Conservation (phyloP, 768 basidiomycete genomes). For the Hirschioporus abietinus region DNA sequence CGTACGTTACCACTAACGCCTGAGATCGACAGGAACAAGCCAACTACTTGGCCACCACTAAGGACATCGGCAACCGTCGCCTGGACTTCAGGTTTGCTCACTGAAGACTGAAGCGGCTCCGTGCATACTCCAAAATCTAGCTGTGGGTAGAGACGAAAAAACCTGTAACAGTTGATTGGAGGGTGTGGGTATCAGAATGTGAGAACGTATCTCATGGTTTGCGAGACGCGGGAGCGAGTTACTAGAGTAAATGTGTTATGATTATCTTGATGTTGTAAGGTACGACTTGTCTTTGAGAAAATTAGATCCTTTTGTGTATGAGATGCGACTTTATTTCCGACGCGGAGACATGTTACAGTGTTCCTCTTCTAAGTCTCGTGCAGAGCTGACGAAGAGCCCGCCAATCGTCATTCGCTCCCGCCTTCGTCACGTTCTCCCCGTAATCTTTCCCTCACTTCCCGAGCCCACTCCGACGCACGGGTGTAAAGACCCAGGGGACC, state of each 20-base stretch:
- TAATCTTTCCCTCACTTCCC: not conserved
- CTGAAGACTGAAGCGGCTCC: conserved; percentile 12
- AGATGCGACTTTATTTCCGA: not conserved
- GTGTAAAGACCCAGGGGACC: not conserved
- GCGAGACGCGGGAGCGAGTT: not conserved
- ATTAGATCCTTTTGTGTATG: not conserved
- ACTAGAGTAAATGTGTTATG: not conserved
- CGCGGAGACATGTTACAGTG: not conserved
- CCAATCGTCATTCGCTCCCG: not conserved
- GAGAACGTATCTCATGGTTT: not conserved
- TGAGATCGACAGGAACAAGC: conserved; percentile 20
- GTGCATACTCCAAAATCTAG: not conserved
- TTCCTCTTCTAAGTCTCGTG: not conserved
- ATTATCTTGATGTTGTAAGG: not conserved
- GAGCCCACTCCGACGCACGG: not conserved
- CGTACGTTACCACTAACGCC: not conserved
- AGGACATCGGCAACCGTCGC: conserved; percentile 25
- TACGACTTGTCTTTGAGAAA: not conserved
- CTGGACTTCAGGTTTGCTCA: conserved; percentile 27
- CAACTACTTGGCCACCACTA: conserved; percentile 30
- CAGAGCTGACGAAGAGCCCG: not conserved
- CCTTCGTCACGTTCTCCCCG: not conserved
- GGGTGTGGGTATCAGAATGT: not conserved
- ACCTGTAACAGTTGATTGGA: not conserved
- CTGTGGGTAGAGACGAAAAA: not conserved